Evolutionary conservation across 768 basidiomycete species (phyloP).

Genomic region (Mycena pura): DNA sequence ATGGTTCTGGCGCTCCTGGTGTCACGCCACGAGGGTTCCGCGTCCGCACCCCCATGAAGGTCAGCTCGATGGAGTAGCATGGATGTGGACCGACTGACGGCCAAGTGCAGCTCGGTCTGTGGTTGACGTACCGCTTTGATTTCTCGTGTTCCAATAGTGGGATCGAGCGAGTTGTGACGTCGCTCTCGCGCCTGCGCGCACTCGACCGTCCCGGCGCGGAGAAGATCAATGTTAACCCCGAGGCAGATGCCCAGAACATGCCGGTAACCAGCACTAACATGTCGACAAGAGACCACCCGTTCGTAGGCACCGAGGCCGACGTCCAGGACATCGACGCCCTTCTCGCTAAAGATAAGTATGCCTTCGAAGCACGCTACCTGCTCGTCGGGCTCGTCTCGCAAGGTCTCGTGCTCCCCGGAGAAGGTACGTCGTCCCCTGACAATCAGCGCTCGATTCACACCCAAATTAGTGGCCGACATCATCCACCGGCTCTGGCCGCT

Average conservation of each 20-base stretch:
- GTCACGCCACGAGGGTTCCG: slow-evolving; percentile 6
- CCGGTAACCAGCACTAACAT: neutral
- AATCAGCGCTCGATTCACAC: neutral
- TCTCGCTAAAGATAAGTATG: neutral
- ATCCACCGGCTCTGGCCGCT: slow-evolving; percentile 18
- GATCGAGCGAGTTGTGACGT: slow-evolving; percentile 5
- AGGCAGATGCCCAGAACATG: neutral
- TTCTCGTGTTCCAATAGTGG: slow-evolving; percentile 1
- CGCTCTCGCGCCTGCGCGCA: slow-evolving; percentile 20
- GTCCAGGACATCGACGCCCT: neutral
- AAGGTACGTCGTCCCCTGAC: slow-evolving; percentile 5
- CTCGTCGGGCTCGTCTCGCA: slow-evolving; percentile 25
- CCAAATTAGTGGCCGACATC: slow-evolving; percentile 8
- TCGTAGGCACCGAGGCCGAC: neutral
- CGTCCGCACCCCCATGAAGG: slow-evolving; percentile 22
- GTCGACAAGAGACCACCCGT: neutral
- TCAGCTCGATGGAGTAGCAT: neutral
- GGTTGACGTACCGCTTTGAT: slow-evolving; percentile 25
- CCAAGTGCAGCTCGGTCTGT: slow-evolving; percentile 16
- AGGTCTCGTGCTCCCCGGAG: slow-evolving; percentile 13
- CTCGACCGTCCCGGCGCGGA: slow-evolving; percentile 19
- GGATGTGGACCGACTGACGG: too few species aligned
- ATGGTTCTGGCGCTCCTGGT: neutral
- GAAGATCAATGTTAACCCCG: slow-evolving; percentile 3
- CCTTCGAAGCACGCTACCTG: slow-evolving; percentile 23